phyloP scores from a whole-genome alignment of 2,329 filamentous ascomycete species.

The Alternaria conjuncta region DNA sequence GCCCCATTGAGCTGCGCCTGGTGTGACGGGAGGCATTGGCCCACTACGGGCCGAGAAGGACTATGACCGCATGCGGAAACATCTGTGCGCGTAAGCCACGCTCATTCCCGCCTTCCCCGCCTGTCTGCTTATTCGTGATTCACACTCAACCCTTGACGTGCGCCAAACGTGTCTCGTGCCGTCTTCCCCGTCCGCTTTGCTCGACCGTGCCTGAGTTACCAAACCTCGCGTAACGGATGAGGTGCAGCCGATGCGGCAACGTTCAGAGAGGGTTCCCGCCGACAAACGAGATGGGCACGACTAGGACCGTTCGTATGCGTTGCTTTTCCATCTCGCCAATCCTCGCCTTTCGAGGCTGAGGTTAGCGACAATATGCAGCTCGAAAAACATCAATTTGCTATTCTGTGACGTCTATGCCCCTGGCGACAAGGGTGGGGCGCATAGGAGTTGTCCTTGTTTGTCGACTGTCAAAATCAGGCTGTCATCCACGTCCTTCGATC shows the following conservation, averaged over 20 bases:
- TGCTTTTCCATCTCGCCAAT: slow-evolving; percentile 6
- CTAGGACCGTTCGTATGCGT: background rate
- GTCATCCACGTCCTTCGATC: slow-evolving; percentile 11
- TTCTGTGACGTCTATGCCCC: slow-evolving; percentile 18
- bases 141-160: slow-evolving; percentile 16
- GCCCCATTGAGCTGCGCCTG: slow-evolving; percentile 24
- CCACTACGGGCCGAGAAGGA: slow-evolving; percentile 30
- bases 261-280: slow-evolving; percentile 28
- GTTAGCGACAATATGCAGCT: slow-evolving; percentile 16
- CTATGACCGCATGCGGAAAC: slow-evolving; percentile 21
- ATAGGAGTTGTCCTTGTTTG: slow-evolving; percentile 12
- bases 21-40: slow-evolving; percentile 39
- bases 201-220: slow-evolving; percentile 22
- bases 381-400: slow-evolving; percentile 13
- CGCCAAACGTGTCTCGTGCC: slow-evolving; percentile 33
- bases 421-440: slow-evolving; percentile 9
- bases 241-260: slow-evolving; percentile 29
- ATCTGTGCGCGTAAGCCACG: slow-evolving; percentile 12
- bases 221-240: slow-evolving; percentile 28
- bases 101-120: slow-evolving; percentile 28
- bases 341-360: slow-evolving; percentile 8
- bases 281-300: slow-evolving; percentile 4
- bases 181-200: slow-evolving; percentile 38
- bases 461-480: slow-evolving; percentile 10
- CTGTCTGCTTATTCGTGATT: slow-evolving; percentile 25